Evolutionary conservation across 2,329 filamentous ascomycete species (phyloP).

Genomic region (Aspergillus pseudoterreus): DNA sequence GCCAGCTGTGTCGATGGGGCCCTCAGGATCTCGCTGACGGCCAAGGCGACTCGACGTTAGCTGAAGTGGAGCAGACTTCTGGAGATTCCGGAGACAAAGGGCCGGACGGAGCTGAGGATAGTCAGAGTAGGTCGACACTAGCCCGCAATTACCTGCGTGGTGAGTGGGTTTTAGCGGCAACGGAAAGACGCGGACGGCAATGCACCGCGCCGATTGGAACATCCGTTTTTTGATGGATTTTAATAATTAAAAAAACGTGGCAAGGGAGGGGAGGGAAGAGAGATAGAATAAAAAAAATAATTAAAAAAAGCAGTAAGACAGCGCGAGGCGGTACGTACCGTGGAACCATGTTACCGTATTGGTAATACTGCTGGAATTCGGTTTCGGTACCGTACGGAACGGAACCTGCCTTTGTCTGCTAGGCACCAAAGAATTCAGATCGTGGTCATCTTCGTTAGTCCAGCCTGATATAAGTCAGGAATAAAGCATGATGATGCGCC

Average conservation of each 20-base stretch:
- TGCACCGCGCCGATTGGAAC: conserved; percentile 29
- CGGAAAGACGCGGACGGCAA: conserved; percentile 34
- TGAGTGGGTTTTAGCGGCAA: conserved; percentile 28
- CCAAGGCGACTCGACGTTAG: conserved; percentile 12
- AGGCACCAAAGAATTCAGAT: not conserved
- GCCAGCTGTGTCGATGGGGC: conserved; percentile 7
- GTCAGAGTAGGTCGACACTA: conserved; percentile 2
- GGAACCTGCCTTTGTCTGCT: not conserved
- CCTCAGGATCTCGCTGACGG: conserved; percentile 7
- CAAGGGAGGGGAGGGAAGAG: conserved; percentile 11
- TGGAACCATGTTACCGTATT: conserved; percentile 8
- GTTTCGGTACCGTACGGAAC: conserved; percentile 12
- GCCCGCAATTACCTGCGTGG: conserved; percentile 18
- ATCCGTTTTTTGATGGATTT: no score
- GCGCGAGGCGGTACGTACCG: not conserved
- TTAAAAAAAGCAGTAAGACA: not conserved
- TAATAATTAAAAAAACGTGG: conserved; percentile 23
- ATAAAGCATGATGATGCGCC: no score
- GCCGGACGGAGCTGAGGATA: conserved; percentile 9
- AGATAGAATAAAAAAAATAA: conserved; percentile 1
- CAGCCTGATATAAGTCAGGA: no score
- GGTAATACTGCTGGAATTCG: conserved; percentile 7
- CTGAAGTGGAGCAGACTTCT: conserved; percentile 11
- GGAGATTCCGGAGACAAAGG: conserved; percentile 13
- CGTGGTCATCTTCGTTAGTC: not conserved